phyloP scores from a whole-genome alignment of 2,329 filamentous ascomycete genomes.

The Aspergillus sp. region DNA sequence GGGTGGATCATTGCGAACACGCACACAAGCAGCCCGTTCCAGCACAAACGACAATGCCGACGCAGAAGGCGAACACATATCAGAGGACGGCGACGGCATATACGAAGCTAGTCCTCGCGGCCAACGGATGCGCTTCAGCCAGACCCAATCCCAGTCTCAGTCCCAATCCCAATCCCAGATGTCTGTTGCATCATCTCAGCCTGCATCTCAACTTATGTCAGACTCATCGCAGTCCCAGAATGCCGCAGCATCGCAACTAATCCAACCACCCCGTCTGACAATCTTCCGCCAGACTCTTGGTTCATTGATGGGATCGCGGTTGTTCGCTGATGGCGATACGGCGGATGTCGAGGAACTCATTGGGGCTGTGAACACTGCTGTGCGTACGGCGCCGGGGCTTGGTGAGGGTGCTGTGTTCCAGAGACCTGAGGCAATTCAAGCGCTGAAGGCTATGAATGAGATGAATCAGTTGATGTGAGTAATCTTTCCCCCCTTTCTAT shows the following conservation, averaged over 20 bases:
- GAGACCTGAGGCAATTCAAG: conserved; percentile 65
- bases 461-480: conserved; percentile 89
- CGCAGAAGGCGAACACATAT: conserved; percentile 48
- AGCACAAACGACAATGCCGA: conserved; percentile 40
- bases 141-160: conserved; percentile 30
- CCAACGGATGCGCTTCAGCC: conserved; percentile 28
- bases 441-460: conserved; percentile 71
- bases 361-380: conserved; percentile 66
- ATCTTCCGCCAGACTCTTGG: conserved; percentile 77
- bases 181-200: conserved; percentile 73
- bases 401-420: conserved; percentile 57
- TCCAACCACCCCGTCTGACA: conserved; percentile 54
- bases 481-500: not conserved
- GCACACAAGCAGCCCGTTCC: conserved; percentile 30
- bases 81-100: conserved; percentile 47
- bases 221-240: conserved; percentile 44
- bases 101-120: conserved; percentile 48
- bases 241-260: conserved; percentile 33
- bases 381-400: conserved; percentile 43
- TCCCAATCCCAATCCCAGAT: conserved; percentile 45
- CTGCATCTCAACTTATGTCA: conserved; percentile 61
- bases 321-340: conserved; percentile 78
- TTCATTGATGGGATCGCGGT: conserved; percentile 67
- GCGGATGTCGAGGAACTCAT: conserved; percentile 70
- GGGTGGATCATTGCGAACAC: conserved; percentile 25